Evolutionary conservation across 768 basidiomycete genomes (phyloP).

Genomic region (Albatrellus ellisii): DNA sequence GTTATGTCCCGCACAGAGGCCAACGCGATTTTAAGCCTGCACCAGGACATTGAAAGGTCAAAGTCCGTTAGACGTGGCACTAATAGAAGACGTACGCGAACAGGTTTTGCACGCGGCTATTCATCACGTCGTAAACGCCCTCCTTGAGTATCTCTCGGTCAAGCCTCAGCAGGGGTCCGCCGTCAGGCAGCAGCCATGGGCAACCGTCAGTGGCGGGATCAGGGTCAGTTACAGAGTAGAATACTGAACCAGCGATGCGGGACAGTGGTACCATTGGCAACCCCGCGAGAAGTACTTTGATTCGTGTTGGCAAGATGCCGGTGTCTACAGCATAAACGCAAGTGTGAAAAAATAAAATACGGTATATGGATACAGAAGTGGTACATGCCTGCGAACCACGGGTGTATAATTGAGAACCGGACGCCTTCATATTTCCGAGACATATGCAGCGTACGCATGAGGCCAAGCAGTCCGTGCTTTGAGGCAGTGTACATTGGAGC

Average conservation of each 20-base stretch:
- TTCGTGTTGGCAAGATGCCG: slow-evolving; percentile 11
- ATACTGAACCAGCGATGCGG: slow-evolving; percentile 20
- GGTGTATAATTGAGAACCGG: slow-evolving; percentile 18
- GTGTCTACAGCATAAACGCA: slow-evolving; percentile 9
- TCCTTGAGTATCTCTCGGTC: slow-evolving; percentile 33
- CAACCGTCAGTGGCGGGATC: slow-evolving; percentile 31
- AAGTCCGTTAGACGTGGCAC: too few relatives aligned
- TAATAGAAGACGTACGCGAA: too few relatives aligned
- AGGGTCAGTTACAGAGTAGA: slow-evolving; percentile 20
- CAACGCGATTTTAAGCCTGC: too few relatives aligned
- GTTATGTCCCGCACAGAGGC: too few relatives aligned
- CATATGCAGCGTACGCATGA: slow-evolving; percentile 33
- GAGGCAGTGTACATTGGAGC: slow-evolving; percentile 36
- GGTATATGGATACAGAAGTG: neutral
- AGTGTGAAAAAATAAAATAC: neutral
- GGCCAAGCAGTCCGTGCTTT: slow-evolving; percentile 39
- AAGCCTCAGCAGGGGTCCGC: slow-evolving; percentile 35
- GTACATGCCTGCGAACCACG: slow-evolving; percentile 20
- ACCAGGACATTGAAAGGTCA: too few relatives aligned
- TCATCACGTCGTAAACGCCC: slow-evolving; percentile 41
- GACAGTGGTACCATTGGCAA: slow-evolving; percentile 18
- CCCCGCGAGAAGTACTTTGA: slow-evolving; percentile 16
- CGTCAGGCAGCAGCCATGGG: slow-evolving; percentile 34
- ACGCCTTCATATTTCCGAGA: slow-evolving; percentile 5
- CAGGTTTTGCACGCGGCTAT: slow-evolving; percentile 17